phyloP scores from a whole-genome alignment of 2,329 filamentous ascomycete genomes.

The Cladosporium sp. region DNA sequence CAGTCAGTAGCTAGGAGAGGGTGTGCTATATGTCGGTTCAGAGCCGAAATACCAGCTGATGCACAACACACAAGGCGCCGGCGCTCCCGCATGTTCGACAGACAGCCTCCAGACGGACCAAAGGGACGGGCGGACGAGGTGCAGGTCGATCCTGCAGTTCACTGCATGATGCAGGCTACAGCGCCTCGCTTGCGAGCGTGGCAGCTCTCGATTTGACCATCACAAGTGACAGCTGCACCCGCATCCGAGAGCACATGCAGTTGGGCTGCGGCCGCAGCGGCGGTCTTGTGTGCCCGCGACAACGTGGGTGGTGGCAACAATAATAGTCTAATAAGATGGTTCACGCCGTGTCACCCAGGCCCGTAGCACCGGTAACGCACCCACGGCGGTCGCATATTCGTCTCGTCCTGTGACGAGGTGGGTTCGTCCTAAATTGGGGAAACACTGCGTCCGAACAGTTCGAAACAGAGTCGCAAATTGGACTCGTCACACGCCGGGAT shows the following conservation, averaged over 20 bases:
- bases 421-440: not conserved
- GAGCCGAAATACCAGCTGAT: conserved; percentile 7
- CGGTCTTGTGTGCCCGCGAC: conserved; percentile 10
- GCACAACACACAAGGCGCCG: conserved; percentile 16
- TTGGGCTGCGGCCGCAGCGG: not conserved
- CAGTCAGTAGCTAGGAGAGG: not conserved
- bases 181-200: conserved; percentile 1
- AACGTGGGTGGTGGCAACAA: conserved; percentile 5
- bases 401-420: conserved; percentile 11
- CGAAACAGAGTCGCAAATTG: not conserved
- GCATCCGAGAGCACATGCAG: conserved; percentile 5
- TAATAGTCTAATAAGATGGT: not conserved
- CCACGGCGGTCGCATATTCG: not conserved
- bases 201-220: conserved; percentile 11
- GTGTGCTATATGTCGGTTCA: conserved; percentile 15
- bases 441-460: not conserved
- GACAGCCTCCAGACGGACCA: not conserved
- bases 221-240: conserved; percentile 13
- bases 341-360: not conserved
- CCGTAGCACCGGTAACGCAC: not conserved
- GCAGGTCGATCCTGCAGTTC: conserved; percentile 6
- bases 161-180: not conserved
- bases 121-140: no score
- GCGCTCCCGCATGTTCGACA: conserved; percentile 3
- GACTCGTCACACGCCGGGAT: not conserved